Evolutionary conservation across 2,329 filamentous ascomycete genomes (phyloP), one percentile per base, ranked within the genome.

Genomic region (Knufia petricola): DNA sequence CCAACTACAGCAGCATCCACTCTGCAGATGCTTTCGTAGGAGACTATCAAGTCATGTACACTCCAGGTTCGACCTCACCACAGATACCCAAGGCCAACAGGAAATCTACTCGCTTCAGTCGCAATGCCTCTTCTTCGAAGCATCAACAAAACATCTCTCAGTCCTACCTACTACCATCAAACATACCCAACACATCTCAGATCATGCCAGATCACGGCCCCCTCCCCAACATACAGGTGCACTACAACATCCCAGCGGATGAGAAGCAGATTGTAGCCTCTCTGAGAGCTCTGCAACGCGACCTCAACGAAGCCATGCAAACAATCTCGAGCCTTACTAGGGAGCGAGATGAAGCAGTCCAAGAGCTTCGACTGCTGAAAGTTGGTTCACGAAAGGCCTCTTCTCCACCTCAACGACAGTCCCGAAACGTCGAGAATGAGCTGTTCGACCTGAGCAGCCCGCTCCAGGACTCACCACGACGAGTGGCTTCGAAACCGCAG

Each of bases 231-330:
- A 47, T 59, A 21, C 55, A 56, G 23, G 47, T 57, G 9, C 55
- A 56, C 41, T 57, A 59, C 52, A 48, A 47, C 17, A 41, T 59
- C 19, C 56, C 56, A 9, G 55, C 55, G 32, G 56, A 59, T 26
- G 56, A 59, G 51, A 59, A 59, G 49, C 55, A 59, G 46, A 59
- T 59, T n/a, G 52, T 59, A 15, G 56, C 55, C n/a, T 59, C 56
- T 28, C 48, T 59, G 9, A 50, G 56, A n/a, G 53, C 50, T 9
- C 54, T 59, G 2, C 56, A 59, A 48, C 52, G 55, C 39, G 54
- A 59, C 41, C 52, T 59, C 39, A 52, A 52, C 24, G 53, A 56
- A 52, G 56, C 56, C 23, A 53, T 59, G 46, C 50, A 55, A 26
- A 57, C 52, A 36, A 59, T 59, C 45, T 50, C 54, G 41, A 52